Evolutionary conservation across 495 filamentous ascomycete genomes (phyloP).

Genomic region (Hypoxylon fragiforme): DNA sequence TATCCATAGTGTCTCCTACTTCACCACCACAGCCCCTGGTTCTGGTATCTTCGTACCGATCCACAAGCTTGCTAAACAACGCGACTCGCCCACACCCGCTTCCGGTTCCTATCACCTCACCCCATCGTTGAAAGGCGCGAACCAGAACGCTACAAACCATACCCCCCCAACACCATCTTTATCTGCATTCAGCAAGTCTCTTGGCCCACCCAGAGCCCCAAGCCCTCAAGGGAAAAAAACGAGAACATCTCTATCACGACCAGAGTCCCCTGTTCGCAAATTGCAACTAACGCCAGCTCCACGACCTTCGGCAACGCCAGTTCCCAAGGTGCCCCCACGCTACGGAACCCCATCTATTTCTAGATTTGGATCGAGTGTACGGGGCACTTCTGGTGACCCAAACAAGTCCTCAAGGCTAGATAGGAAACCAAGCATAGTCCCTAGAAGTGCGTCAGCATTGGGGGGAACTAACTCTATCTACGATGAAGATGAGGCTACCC

Average conservation of each 20-base stretch:
- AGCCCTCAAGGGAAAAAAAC: constrained; percentile 71
- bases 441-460: constrained; percentile 57
- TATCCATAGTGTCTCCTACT: constrained; percentile 70
- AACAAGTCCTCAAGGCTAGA: constrained; percentile 53
- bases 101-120: constrained; percentile 61
- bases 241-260: constrained; percentile 78
- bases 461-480: constrained; percentile 47
- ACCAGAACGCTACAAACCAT: constrained; percentile 55
- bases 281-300: constrained; percentile 60
- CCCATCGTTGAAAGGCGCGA: constrained; percentile 60
- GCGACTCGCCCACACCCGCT: constrained; percentile 60
- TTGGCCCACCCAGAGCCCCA: constrained; percentile 74
- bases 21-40: constrained; percentile 73
- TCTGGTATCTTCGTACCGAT: constrained; percentile 95
- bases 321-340: constrained; percentile 47
- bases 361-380: constrained; percentile 67
- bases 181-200: constrained; percentile 79
- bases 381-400: constrained; percentile 60
- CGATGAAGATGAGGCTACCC: constrained; percentile 62
- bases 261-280: constrained; percentile 77
- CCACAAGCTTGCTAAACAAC: constrained; percentile 72
- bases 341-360: constrained; percentile 69
- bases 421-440: constrained; percentile 54
- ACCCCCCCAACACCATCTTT: constrained; percentile 68
- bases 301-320: constrained; percentile 57